Base-by-base conservation (phyloP, 352 stramenopile species). In the Globisporangium rhizosaccharum region DNA sequence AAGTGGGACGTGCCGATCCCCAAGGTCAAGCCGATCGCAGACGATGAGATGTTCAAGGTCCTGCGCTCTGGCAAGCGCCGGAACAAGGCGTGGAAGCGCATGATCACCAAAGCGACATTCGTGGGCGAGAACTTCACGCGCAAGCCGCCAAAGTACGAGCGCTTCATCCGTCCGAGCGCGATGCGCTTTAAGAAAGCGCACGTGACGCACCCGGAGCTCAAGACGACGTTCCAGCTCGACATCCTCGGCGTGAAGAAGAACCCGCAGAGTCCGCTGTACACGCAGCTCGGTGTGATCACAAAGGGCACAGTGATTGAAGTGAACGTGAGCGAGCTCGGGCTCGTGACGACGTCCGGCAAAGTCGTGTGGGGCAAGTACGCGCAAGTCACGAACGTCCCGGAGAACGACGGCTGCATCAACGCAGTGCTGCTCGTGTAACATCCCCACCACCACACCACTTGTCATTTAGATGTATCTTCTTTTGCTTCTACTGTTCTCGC, bases 181-280 rank as follows among this genome's bases (percentile, higher is more conserved):
- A 92, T 99, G 70, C 90, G 98, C 56, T 99, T 99, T 78, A 99
- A 99, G 79, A 99, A 99, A 76, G 97, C 98, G 6, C 98, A 99
- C 75, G 97, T 99, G 20, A 99, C 97, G 15, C 98, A 99, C 87
- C 98, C 98, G n/a, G 98, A 99, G 82, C 87, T 99, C 48, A 98
- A 99, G 79, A 98, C 97, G 11, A 99, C 97, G 15, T 99, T 99
- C 80, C 96, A 99, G 79, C 76, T 99, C 53, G 97, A 99, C 75
- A 99, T 99, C 63, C 72, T 99, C 11, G 96, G 96, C 53, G 97
- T 99, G 41, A 99, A 99, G 88, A 99, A 99, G 85, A 99, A 99
- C 81, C 98, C 98, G 37, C 96, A 96, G 59, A 97, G 80, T 33
- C 86, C 87, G 59, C 76, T 99, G 63, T 99, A 99, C 81, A 99